These are phyloP conservation scores for Erysiphe pulchra DNA, from an alignment of 2,329 filamentous ascomycete species.

Conservation along the genomic window DNA sequence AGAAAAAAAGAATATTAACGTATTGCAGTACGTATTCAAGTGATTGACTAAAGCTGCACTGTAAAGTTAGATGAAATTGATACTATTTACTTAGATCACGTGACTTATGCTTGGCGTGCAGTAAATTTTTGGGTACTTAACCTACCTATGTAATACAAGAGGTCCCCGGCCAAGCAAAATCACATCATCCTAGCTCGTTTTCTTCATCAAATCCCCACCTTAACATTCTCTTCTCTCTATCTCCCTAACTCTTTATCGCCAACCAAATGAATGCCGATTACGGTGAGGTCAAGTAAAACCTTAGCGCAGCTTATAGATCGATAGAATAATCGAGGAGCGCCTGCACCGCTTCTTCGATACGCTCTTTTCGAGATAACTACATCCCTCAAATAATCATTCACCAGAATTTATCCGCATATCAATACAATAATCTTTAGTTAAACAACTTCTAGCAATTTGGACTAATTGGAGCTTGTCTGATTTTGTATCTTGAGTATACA, in stretches of 20 bases:
- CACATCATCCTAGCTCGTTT: not conserved
- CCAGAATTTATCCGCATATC: slow-evolving; percentile 1
- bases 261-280: not conserved
- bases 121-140: no score
- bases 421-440: slow-evolving; percentile 1
- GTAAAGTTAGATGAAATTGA: no score
- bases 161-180: not conserved
- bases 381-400: not conserved
- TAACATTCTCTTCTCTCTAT: not conserved
- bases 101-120: no score
- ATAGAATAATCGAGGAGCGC: slow-evolving; percentile 11
- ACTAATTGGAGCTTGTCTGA: slow-evolving; percentile 1
- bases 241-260: not conserved
- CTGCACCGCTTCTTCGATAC: slow-evolving; percentile 14
- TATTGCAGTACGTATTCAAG: no score
- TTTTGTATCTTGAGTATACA: slow-evolving; percentile 3
- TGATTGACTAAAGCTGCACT: no score
- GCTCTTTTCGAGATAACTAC: slow-evolving; percentile 8
- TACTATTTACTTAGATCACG: no score
- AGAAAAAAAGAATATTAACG: no score
- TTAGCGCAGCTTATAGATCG: not conserved
- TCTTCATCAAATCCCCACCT: not conserved
- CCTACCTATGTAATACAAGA: no score
- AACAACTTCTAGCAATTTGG: not conserved
- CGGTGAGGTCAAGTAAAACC: not conserved